phyloP scores from a whole-genome alignment of 164 flowering plant species.

The Piper betle region DNA sequence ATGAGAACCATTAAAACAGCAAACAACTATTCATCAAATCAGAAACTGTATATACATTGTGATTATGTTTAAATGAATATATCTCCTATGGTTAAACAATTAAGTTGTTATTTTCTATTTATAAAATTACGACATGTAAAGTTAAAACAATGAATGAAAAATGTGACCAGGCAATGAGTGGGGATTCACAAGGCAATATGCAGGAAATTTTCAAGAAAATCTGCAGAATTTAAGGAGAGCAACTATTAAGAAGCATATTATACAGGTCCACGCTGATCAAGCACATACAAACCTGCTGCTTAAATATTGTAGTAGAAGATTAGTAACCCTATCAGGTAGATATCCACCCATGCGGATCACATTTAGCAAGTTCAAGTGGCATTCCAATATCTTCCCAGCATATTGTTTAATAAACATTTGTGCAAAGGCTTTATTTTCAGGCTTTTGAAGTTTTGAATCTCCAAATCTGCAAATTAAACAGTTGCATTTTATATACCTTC shows the following conservation, averaged over 20 bases:
- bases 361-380: constrained; percentile 81
- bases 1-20: no score
- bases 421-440: constrained; percentile 92
- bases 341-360: constrained; percentile 85
- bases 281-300: constrained; percentile 65
- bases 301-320: constrained; percentile 86
- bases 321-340: constrained; percentile 91
- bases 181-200: no score
- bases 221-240: not conserved
- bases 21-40: no score
- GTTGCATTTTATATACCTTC: not conserved
- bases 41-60: no score
- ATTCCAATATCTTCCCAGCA: constrained; percentile 88
- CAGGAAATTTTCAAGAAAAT: not conserved
- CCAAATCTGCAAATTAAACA: constrained; percentile 58
- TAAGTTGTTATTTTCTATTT: no score
- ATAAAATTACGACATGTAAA: no score
- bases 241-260: no score
- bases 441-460: constrained; percentile 79
- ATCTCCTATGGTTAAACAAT: no score
- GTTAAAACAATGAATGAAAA: no score
- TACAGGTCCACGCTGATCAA: not conserved
- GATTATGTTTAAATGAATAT: no score
- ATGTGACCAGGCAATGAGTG: no score
- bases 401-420: constrained; percentile 86